phyloP scores from a whole-genome alignment of 345 rosid species.

The Schrenkiella parvula region DNA sequence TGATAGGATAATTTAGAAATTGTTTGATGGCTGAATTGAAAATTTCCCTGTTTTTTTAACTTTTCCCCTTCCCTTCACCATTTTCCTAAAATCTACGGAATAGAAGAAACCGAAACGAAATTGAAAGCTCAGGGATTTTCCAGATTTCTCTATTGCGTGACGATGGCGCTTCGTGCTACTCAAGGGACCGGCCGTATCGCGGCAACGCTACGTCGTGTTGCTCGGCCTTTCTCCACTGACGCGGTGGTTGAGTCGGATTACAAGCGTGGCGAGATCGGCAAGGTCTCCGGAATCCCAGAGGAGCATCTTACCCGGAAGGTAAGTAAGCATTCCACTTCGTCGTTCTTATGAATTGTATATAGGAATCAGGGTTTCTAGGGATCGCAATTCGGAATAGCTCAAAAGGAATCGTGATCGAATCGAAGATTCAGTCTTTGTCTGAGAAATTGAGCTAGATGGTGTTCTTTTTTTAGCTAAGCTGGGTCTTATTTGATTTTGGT shows the following conservation, averaged over 20 bases:
- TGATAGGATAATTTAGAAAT: neutral
- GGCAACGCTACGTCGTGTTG: conserved; percentile 31
- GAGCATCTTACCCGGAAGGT: conserved; percentile 77
- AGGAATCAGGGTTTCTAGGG: conserved; percentile 4
- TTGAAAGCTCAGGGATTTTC: conserved; percentile 2
- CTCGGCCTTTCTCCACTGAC: conserved; percentile 50
- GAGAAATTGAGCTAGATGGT: neutral
- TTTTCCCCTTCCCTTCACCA: neutral
- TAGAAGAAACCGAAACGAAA: conserved; percentile 1
- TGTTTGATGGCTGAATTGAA: neutral
- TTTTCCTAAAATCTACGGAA: neutral
- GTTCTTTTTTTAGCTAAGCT: neutral
- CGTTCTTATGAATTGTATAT: neutral
- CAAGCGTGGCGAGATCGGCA: conserved; percentile 82
- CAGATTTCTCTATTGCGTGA: conserved; percentile 8
- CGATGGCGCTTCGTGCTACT: conserved; percentile 60
- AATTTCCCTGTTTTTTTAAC: neutral
- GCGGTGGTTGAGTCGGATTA: conserved; percentile 73
- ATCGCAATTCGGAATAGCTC: neutral
- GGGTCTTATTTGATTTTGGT: neutral
- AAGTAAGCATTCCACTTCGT: neutral
- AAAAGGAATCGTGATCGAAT: neutral
- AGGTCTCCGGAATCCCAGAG: conserved; percentile 89
- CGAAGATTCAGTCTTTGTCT: neutral
- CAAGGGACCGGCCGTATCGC: conserved; percentile 38